Evolutionary conservation across 768 basidiomycete species (phyloP), one percentile per base, ranked within the genome.

Genomic region (Tylopilus sp.): DNA sequence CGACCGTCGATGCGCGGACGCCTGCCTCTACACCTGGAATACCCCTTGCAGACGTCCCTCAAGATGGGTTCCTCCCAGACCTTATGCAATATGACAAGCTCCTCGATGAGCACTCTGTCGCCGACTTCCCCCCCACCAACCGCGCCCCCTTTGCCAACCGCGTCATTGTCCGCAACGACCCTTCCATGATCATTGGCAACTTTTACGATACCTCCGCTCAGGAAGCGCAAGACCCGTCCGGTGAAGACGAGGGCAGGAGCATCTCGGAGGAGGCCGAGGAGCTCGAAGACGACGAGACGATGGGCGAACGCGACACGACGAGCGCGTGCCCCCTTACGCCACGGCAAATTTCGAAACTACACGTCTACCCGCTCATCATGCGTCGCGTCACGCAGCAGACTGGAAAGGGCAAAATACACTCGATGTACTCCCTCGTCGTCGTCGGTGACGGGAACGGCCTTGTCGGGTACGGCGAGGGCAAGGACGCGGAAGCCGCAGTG

Each of bases 321-420:
- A 55, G 57, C 54, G 48, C 52, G 33, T 52, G 53, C 19, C 57
- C 64, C 12, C 62, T 59, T 49, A 48, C 53, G 3, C 55, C 56
- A 9, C 14, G 34, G 14, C 64, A 75, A 24, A 55, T 71, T 46
- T 52, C 60, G n/a, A 62, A 64, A 26, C 63, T 79, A 28, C 72
- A 78, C 58, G 56, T 68, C 21, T 78, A 75, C 56, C 58, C 74
- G 0, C 69, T 80, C 53, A 54, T 82, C 56, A 58, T 54, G 57
- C 79, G 85, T 7, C 74, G 83, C 37, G 86, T 95, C 60, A 83
- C 83, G 5, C 87, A 92, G 56, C 95, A 98, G 78, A 98, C 94
- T 0, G 86, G 88, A 51, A 98, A 98, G 72, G 97, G 97, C 14
- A 96, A 92, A 65, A 87, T 89, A 55, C 76, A 80, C 25, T 79